Base-by-base conservation (phyloP, 345 rosid species). In the Nephelium lappaceum region DNA sequence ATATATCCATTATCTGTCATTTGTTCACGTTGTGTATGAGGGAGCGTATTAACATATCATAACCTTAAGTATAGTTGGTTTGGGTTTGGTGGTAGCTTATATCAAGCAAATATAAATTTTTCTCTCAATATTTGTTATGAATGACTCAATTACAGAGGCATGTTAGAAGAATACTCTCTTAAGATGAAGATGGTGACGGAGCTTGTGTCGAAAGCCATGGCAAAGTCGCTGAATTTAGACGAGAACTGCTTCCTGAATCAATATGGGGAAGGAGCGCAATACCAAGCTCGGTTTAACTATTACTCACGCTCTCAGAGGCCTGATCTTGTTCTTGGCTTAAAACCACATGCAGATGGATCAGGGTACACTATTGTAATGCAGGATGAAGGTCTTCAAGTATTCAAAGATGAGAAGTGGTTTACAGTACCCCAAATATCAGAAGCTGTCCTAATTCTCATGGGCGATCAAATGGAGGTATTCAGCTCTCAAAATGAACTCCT, bases 341-440 rank as follows among this genome's bases (percentile, higher is more conserved):
- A 87, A 76, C 88, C 91, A 1, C 94, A 89, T 39, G 74, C 89
- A 12, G 93, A 90, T 74, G 89, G 85, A 57, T 69, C 91, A 16
- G 90, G 86, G 25, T 71, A 81, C 71, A 88, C 93, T 61, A 21
- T 85, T 67, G 79, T 90, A 69, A 10, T 87, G 73, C 89, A 83
- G 67, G 89, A 89, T 42, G 86, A 79, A 84, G 91, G 93, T 55
- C 83, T 87, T 45, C 93, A 88, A 67, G 73, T 86, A 60, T 84
- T 79, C 45, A 78, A 81, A 67, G 84, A 84, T 23, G 77, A 81
- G 31, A 78, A 83, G 31, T 87, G 91, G 93, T 79, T 82, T 72
- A 83, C 83, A 1, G 82, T 88, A 47, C 91, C 93, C 1, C 76
- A 74, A 67, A 25, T 85, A 16, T 81, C 89, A 0, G 67, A 84